Conservation (phyloP, 257 asterid genomes). For the Solanum paucissectum region DNA sequence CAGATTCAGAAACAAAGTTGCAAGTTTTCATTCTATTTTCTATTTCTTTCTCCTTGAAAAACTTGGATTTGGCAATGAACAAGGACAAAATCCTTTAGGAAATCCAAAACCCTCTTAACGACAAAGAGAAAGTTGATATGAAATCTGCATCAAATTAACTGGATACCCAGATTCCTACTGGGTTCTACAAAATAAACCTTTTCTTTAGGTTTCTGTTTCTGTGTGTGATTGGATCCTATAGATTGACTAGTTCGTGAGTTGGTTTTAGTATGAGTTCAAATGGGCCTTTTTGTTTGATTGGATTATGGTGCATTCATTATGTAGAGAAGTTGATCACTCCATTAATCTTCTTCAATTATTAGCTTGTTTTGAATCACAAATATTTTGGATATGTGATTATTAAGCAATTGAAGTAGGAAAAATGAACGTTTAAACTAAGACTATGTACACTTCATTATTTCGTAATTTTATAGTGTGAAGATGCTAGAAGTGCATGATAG, state of each 20-base stretch:
- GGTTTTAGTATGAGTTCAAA: neutral
- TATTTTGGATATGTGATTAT: neutral
- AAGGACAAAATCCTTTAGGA: neutral
- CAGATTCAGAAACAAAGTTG: neutral
- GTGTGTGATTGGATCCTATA: neutral
- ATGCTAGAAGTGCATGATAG: neutral
- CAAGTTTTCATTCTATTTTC: neutral
- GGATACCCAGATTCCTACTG: neutral
- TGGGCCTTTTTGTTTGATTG: neutral
- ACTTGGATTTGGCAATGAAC: neutral
- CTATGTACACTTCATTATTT: neutral
- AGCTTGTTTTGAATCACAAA: neutral
- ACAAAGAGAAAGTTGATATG: neutral
- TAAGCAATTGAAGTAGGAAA: neutral
- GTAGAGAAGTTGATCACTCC: neutral
- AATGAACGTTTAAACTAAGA: neutral
- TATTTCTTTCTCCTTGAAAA: neutral
- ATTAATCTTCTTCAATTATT: neutral
- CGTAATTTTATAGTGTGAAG: neutral
- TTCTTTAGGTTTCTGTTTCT: neutral
- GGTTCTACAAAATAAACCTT: neutral
- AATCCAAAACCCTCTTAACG: neutral
- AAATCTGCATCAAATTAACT: neutral
- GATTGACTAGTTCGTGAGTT: neutral
- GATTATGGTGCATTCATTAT: neutral